A percentile compares a stretch with the other conserved stretches of the same genome.
Evolutionary conservation across 371 early-diverging fungal species (phyloP).

Genomic region (Mucor mucedo): DNA sequence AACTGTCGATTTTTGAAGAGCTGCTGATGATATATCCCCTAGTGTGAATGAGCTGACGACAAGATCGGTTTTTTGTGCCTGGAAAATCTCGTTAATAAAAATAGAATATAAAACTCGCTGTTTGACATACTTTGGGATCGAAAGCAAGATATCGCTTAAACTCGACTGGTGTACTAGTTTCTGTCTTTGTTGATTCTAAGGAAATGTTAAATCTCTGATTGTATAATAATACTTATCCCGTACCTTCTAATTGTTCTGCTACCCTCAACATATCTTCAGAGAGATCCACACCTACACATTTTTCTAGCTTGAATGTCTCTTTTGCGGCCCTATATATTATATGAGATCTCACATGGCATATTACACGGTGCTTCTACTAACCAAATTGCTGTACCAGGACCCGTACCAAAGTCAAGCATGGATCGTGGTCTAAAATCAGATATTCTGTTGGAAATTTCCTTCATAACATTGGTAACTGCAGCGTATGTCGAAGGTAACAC

Average conservation of each 20-base stretch:
- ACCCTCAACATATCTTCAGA: constrained; percentile 81
- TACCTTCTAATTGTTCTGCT: constrained; percentile 60
- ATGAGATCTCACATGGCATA: background rate
- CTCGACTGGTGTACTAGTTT: constrained; percentile 37
- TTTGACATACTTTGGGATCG: constrained; percentile 43
- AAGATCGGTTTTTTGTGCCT: constrained; percentile 63
- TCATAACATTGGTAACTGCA: constrained; percentile 69
- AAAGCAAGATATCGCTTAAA: constrained; percentile 70
- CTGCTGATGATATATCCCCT: constrained; percentile 72
- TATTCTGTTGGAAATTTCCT: constrained; percentile 63
- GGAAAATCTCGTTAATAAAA: background rate
- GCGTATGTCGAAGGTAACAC: constrained; percentile 74
- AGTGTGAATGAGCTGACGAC: constrained; percentile 79
- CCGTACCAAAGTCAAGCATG: constrained; percentile 86
- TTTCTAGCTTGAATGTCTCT: constrained; percentile 60
- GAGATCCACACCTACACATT: constrained; percentile 76
- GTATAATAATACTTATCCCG: background rate
- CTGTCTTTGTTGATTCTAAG: constrained; percentile 18
- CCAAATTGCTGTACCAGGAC: constrained; percentile 89
- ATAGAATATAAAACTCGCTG: background rate
- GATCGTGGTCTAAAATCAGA: constrained; percentile 66
- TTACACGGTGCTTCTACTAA: constrained; percentile 18
- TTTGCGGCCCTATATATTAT: constrained; percentile 66
- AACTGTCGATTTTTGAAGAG: constrained; percentile 67
- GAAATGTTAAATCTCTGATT: background rate